These are phyloP conservation scores for Obba rivulosa DNA, from an alignment of 768 basidiomycete genomes.

Conservation along the genomic window DNA sequence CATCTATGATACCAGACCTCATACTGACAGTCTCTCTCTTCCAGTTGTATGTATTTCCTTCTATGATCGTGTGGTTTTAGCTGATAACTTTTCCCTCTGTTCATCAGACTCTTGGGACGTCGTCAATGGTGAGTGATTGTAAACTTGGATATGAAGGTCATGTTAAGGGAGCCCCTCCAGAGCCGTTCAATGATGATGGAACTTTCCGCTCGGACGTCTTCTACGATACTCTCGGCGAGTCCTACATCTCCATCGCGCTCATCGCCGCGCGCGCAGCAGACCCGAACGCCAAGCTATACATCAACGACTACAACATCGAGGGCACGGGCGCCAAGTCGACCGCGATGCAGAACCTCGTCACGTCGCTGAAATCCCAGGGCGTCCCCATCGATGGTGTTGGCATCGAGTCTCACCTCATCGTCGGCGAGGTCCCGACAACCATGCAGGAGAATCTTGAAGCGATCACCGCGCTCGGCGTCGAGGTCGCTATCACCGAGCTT, in stretches of 20 bases:
- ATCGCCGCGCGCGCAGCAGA: conserved; percentile 47
- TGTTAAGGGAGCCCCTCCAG: neutral
- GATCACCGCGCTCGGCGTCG: conserved; percentile 54
- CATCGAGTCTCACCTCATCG: conserved; percentile 54
- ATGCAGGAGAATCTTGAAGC: conserved; percentile 43
- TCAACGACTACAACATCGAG: conserved; percentile 36
- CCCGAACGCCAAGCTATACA: conserved; percentile 50
- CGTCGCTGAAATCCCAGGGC: conserved; percentile 39
- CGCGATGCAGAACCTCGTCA: conserved; percentile 48
- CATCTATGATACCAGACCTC: neutral
- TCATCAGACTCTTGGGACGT: conserved; percentile 43
- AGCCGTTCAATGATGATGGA: conserved; percentile 57
- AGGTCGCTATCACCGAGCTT: conserved; percentile 65
- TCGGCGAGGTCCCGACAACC: conserved; percentile 44
- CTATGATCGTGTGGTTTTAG: neutral
- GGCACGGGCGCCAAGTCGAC: conserved; percentile 47
- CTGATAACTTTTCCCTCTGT: neutral
- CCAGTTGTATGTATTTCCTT: conserved; percentile 12
- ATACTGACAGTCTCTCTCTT: neutral
- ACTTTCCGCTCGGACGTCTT: conserved; percentile 51
- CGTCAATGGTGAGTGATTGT: conserved; percentile 33
- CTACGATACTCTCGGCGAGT: conserved; percentile 43
- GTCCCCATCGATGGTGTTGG: conserved; percentile 60
- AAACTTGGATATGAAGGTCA: conserved; percentile 1
- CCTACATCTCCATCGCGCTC: conserved; percentile 47